Evolutionary conservation across 768 basidiomycete genomes (phyloP).

Genomic region (Boletus rubroflammeus): DNA sequence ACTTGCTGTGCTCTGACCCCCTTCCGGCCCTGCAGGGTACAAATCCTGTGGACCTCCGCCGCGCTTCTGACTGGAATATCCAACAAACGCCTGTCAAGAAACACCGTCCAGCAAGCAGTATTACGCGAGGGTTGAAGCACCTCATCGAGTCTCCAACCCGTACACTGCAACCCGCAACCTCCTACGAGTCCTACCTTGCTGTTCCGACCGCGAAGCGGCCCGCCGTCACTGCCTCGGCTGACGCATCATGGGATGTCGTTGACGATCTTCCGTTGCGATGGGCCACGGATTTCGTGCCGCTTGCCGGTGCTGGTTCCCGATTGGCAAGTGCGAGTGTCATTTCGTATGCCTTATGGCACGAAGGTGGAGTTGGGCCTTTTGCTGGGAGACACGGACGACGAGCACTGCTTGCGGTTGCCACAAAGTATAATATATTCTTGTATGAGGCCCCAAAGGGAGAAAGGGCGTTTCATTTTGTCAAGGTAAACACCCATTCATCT

Average conservation of each 20-base stretch:
- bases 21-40: conserved; percentile 40
- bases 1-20: conserved; percentile 6
- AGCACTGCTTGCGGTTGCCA: conserved; percentile 67
- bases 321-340: conserved; percentile 54
- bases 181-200: conserved; percentile 30
- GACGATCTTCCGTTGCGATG: conserved; percentile 74
- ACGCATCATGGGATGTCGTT: conserved; percentile 68
- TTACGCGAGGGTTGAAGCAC: conserved; percentile 62
- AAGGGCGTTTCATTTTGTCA: conserved; percentile 77
- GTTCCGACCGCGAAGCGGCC: conserved; percentile 26
- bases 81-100: conserved; percentile 45
- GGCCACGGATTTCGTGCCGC: conserved; percentile 83
- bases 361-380: conserved; percentile 46
- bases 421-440: conserved; percentile 66
- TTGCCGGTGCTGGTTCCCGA: conserved; percentile 66
- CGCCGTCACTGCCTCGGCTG: conserved; percentile 35
- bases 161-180: conserved; percentile 23
- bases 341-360: conserved; percentile 67
- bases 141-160: conserved; percentile 42
- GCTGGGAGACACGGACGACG: conserved; percentile 43
- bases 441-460: conserved; percentile 84
- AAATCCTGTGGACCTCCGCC: conserved; percentile 57
- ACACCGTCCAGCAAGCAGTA: conserved; percentile 52
- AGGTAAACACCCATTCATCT: conserved; percentile 37
- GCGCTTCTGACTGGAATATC: conserved; percentile 47